phyloP scores from a whole-genome alignment of 495 filamentous ascomycete species.

The Pyrenula massariospora region DNA sequence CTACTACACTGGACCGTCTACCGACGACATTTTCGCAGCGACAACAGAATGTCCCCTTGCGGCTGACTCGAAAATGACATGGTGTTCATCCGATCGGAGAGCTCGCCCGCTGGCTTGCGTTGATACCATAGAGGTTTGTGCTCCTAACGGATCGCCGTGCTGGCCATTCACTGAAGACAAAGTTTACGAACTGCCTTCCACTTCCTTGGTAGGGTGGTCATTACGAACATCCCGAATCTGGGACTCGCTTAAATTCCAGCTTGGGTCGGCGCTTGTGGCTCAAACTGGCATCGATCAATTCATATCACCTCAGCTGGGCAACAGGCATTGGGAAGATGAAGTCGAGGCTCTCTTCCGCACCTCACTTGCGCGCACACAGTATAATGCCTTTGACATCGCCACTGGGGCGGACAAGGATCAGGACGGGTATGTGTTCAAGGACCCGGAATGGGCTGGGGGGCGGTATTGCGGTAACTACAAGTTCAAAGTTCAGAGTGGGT shows the following conservation, averaged over 20 bases:
- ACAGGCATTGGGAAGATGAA: slow-evolving; percentile 13
- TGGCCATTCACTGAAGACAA: slow-evolving; percentile 7
- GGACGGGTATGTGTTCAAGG: slow-evolving; percentile 6
- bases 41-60: slow-evolving; percentile 1
- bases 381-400: slow-evolving; percentile 10
- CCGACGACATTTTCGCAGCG: slow-evolving; percentile 12
- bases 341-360: slow-evolving; percentile 10
- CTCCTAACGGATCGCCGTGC: slow-evolving; percentile 7
- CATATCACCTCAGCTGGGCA: slow-evolving; percentile 4
- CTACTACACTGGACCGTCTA: slow-evolving; percentile 7
- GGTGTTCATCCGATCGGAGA: slow-evolving; percentile 6
- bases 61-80: slow-evolving; percentile 2
- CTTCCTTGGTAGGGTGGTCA: slow-evolving; percentile 9
- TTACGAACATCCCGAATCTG: slow-evolving; percentile 11
- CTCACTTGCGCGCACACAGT: slow-evolving; percentile 12
- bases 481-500: slow-evolving; percentile 2
- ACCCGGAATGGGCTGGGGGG: slow-evolving; percentile 6
- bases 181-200: neutral
- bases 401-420: slow-evolving; percentile 9
- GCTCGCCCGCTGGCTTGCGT: slow-evolving; percentile 11
- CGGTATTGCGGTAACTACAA: slow-evolving; percentile 6
- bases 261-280: slow-evolving; percentile 12
- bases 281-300: slow-evolving; percentile 10
- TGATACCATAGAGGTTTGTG: slow-evolving; percentile 9
- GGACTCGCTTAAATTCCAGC: slow-evolving; percentile 11